A percentile compares a stretch with the other conserved stretches of the same genome.
Evolutionary conservation across 192 early-diverging fungal species (phyloP).

Genomic region (Mortierella claussenii): DNA sequence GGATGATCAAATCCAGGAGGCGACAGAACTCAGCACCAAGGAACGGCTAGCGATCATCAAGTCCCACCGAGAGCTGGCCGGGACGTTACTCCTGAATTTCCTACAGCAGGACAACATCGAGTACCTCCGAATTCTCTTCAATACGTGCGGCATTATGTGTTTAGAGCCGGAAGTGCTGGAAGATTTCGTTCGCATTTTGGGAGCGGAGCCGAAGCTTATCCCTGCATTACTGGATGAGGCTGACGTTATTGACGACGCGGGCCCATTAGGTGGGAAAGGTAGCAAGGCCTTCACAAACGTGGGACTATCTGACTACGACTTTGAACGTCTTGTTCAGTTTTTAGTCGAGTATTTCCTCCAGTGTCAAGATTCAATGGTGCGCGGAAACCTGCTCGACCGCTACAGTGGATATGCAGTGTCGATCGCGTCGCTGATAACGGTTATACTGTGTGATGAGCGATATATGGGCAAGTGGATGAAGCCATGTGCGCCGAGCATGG

Average conservation of each 20-base stretch:
- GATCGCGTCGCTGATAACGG: conserved; percentile 41
- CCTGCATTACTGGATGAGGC: conserved; percentile 39
- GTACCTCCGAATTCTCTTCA: conserved; percentile 39
- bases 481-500: background rate
- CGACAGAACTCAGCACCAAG: conserved; percentile 38
- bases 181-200: conserved; percentile 47
- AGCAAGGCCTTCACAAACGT: conserved; percentile 12
- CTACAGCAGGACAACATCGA: conserved; percentile 43
- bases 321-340: conserved; percentile 29
- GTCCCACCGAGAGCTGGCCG: conserved; percentile 45
- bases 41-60: conserved; percentile 50
- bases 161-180: conserved; percentile 44
- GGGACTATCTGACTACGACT: conserved; percentile 34
- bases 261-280: background rate
- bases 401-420: conserved; percentile 40
- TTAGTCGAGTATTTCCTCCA: conserved; percentile 26
- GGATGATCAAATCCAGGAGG: conserved; percentile 38
- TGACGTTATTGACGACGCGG: conserved; percentile 1
- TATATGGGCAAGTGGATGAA: conserved; percentile 34
- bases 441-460: conserved; percentile 35
- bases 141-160: conserved; percentile 49
- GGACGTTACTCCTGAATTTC: conserved; percentile 39
- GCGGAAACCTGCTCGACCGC: conserved; percentile 39
- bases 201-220: conserved; percentile 35
- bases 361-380: conserved; percentile 23